Percentiles rank a stretch among this genome's conserved stretches.
These are phyloP conservation scores for Penicillium atrosanguineum DNA, from an alignment of 495 filamentous ascomycete genomes.

Conservation along the genomic window DNA sequence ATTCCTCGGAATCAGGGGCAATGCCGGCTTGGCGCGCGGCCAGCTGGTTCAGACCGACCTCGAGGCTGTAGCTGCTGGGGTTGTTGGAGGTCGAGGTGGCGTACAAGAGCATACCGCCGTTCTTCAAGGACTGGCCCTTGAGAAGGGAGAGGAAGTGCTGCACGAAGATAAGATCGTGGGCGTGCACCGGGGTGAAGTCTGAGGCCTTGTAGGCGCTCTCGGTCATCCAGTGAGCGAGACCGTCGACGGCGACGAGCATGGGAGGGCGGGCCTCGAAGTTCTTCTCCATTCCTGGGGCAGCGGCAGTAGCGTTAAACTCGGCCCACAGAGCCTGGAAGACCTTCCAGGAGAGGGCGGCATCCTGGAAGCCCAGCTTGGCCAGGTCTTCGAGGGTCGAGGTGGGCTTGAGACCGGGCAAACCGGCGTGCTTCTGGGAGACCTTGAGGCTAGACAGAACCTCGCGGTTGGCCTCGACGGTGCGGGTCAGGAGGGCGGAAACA, in stretches of 20 bases:
- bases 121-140: conserved; percentile 58
- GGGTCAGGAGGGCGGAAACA: conserved; percentile 65
- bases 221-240: conserved; percentile 75
- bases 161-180: conserved; percentile 78
- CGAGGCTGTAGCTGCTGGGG: conserved; percentile 58
- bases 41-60: conserved; percentile 58
- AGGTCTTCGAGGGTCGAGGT: conserved; percentile 67
- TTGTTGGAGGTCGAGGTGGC: conserved; percentile 67
- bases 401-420: conserved; percentile 51
- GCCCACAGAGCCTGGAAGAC: conserved; percentile 78
- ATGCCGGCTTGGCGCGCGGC: conserved; percentile 39
- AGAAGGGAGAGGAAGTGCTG: conserved; percentile 72
- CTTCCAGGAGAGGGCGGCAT: conserved; percentile 72
- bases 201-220: conserved; percentile 68
- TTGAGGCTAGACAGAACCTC: conserved; percentile 56
- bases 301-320: conserved; percentile 64
- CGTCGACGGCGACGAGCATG: conserved; percentile 74
- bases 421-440: conserved; percentile 59
- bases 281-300: conserved; percentile 39
- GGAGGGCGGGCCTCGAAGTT: conserved; percentile 63
- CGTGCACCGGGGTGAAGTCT: conserved; percentile 71
- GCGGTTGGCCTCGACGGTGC: conserved; percentile 72
- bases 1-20: conserved; percentile 30
- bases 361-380: conserved; percentile 64
- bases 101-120: conserved; percentile 77